Base-by-base conservation (phyloP, 2,329 filamentous ascomycete genomes). In the Aspergillus unguis region DNA sequence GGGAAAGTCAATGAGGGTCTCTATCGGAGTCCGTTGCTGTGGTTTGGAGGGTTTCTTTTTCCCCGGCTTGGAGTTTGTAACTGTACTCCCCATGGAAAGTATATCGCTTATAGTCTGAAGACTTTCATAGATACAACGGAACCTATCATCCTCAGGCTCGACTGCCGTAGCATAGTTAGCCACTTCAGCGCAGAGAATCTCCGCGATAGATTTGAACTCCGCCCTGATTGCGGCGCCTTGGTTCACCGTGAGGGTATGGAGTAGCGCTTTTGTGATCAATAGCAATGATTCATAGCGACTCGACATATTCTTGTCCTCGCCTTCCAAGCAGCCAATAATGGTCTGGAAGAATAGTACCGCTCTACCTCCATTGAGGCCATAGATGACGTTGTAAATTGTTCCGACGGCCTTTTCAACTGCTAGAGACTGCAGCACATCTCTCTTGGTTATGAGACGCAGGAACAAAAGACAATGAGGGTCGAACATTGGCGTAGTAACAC, bases 361-460 rank as follows among this genome's bases (percentile, higher is more conserved):
- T 23, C 52, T 36, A 3, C 17, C 48, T 7, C 54, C 51, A n/a
- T 50, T 26, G 2, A 32, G 51, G 5, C 54, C 54, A 25, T 56
- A 54, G 8, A 56, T 48, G 25, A 54, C 51, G 26, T 56, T 56
- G 31, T 54, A 56, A 10, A 56, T 54, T 5, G 54, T 56, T n/a
- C 54, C 54, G 6, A 54, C 32, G n/a, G 44, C 35, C 31, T 52
- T 51, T 42, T 57, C 52, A 3, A 57, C 44, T 3, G 33, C 35
- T 28, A 54, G 44, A 5, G 54, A 56, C 5, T 28, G 36, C n/a
- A 48, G 17, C 5, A 52, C 4, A 9, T 48, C 37, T 3, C 46
- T 40, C 28, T 50, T 25, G 11, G 49, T 44, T 6, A 57, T 44
- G 2, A 57, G 6, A 17, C 29, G 35, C 27, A 57, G 40, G 38